Evolutionary conservation across 495 filamentous ascomycete species (phyloP).

Genomic region (Haplographium delicatum): DNA sequence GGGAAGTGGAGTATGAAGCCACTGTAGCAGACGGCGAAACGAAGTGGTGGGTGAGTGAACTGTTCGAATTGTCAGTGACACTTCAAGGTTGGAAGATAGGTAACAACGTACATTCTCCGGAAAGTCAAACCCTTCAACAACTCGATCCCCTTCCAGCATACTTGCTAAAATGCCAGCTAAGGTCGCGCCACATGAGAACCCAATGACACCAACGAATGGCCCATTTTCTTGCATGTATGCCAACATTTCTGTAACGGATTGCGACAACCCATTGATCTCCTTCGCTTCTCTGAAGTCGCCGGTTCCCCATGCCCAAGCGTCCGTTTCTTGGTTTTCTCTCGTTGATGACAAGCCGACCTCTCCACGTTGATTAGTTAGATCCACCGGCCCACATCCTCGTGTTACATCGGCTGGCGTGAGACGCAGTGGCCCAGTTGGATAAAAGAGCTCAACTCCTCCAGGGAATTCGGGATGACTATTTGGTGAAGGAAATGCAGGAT

Average conservation of each 20-base stretch:
- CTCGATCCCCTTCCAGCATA: constrained; percentile 56
- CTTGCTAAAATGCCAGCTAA: constrained; percentile 54
- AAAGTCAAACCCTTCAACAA: too few relatives aligned
- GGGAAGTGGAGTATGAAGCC: constrained; percentile 67
- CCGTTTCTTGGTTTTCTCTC: constrained; percentile 29
- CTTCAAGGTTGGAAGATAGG: constrained; percentile 20
- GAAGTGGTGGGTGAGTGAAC: constrained; percentile 44
- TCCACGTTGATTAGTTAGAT: too few relatives aligned
- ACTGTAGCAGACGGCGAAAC: constrained; percentile 73
- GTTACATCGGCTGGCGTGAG: constrained; percentile 67
- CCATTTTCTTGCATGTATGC: constrained; percentile 46
- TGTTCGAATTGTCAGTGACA: constrained; percentile 35
- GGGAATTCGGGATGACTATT: constrained; percentile 17
- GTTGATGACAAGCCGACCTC: constrained; percentile 31
- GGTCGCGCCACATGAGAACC: constrained; percentile 68
- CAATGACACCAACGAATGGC: constrained; percentile 68
- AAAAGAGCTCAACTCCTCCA: constrained; percentile 46
- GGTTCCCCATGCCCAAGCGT: constrained; percentile 80
- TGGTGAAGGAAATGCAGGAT: constrained; percentile 36
- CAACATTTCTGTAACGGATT: constrained; percentile 54
- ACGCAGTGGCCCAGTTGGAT: constrained; percentile 56
- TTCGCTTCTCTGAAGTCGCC: too few relatives aligned
- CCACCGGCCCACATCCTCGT: too few relatives aligned
- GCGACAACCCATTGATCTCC: constrained; percentile 52
- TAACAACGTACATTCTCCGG: constrained; percentile 30